Base-by-base conservation (phyloP, 805 yeast genomes). In the Candida loeiensis region DNA sequence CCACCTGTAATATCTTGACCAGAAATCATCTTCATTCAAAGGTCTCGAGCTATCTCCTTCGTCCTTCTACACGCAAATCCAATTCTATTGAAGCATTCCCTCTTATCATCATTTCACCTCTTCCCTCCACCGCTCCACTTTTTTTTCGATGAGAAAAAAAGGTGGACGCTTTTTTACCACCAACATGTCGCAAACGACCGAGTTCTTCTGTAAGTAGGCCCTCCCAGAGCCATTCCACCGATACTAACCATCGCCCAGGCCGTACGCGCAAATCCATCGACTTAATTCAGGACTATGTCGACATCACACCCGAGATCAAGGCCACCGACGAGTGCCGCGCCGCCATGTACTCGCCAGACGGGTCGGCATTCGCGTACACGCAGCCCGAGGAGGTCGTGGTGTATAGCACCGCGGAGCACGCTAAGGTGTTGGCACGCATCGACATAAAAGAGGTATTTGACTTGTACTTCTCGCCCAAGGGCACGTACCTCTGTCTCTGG, bases 401-500 rank as follows among this genome's bases (percentile, higher is more conserved):
- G 19, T 65, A 79, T 33, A 73, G 77, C 51, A 74, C 91, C n/a
- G 63, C 63, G 55, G 71, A 24, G 80, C 48, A 84, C 15, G 63
- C 67, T 5, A 51, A 64, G 13, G 31, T 62, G 14, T 56, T 75
- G 32, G 66, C 71, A 40, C 66, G 61, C 33, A 61, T 88, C 37
- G 79, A 75, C 26, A 64, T 80, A 36, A 56, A 69, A 22, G 95
- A 88, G 47, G 85, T 82, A 13, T 80, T 82, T 54, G 97, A 93
- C 57, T 58, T 93, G 52, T 78, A 79, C 45, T 89, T 93, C 60
- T 86, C 96, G n/a, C 95, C 97, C 7, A 71, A 77, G 35, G 98
- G 96, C 12, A 77, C 79, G 34, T 90, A 72, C 56, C 63, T 93
- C 47, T 77, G 86, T 47, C 79, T 95, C 27, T 93, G 97, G 96